Base-by-base conservation (phyloP, 1,139 yeast genomes). In the Nakaseomyces bracarensis region DNA sequence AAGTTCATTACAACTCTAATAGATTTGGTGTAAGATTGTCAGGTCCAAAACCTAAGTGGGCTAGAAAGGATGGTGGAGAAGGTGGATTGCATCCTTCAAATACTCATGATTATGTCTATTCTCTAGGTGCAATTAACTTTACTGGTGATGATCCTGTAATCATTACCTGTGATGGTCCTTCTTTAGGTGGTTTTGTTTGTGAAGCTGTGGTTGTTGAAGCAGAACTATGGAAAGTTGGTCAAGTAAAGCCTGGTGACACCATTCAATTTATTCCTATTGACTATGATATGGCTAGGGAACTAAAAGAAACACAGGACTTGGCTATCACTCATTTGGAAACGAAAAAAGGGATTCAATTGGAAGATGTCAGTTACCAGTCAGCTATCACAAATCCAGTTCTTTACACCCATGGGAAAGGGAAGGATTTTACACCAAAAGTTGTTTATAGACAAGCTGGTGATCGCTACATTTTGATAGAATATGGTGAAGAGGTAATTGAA, bases 121-220 rank as follows among this genome's bases (percentile, higher is more conserved):
- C 97, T 1, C 69, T 89, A 47, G 97, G 98, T 56, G 97, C 97
- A 28, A 81, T 91, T 63, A 91, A 91, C 65, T 91, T 91, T 60
- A 89, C 97, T 23, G 98, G 98, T 65, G 97, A 91, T 65, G 97
- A 89, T 64, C 97, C 97, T 3, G 98, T 91, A 27, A 86, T 91
- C 52, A 74, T 91, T 64, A 85, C 97, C 8, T 85, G 96, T 59
- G 98, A 91, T 66, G 97, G 97, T 47, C 97, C 97, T 40, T 84
- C 96, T 11, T 75, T 91, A 49, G 97, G 97, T 57, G 98, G 98
- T 1, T 91, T 91, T 60, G 96, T 91, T 29, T 91, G 97, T 66
- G 84, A 86, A 58, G 96, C 95, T 4, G 96, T 89, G 45, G 95
- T 91, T 48, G 84, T 86, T 21, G 95, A 87, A 61, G 86, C 94